Conservation (phyloP, 306 rosid species). For the Aeschynomene evenia region DNA sequence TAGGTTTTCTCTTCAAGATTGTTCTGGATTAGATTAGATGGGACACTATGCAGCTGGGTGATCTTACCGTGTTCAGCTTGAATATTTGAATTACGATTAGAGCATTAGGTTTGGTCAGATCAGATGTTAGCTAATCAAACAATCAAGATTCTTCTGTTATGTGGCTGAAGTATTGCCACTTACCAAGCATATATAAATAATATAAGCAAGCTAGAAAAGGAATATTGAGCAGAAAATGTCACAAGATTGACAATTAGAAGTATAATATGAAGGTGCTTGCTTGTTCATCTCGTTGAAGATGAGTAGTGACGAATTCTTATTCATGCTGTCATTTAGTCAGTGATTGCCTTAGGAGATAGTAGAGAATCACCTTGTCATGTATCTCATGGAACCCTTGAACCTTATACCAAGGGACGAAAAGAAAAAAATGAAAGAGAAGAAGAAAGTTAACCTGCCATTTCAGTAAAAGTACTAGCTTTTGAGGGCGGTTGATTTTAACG, state of each 20-base stretch:
- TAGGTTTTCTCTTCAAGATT: constrained; percentile 10
- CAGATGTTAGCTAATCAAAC: neutral
- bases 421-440: neutral
- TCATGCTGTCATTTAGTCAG: constrained; percentile 3
- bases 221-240: neutral
- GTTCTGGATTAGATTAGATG: constrained; percentile 1
- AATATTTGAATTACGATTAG: constrained; percentile 9
- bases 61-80: neutral
- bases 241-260: neutral
- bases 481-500: neutral
- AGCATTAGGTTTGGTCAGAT: constrained; percentile 17
- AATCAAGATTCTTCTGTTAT: constrained; percentile 5
- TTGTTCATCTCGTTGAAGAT: constrained; percentile 20
- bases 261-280: constrained; percentile 8
- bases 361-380: neutral
- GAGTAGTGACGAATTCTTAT: constrained; percentile 1
- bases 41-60: neutral
- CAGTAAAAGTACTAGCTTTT: neutral
- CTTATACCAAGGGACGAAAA: neutral
- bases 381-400: neutral
- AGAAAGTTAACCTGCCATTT: neutral
- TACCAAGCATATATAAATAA: neutral
- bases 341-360: constrained; percentile 8
- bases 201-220: constrained; percentile 1
- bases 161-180: constrained; percentile 9